These are phyloP conservation scores for Saccharomycopsis guyanensis DNA, from an alignment of 805 yeast genomes.

Conservation along the genomic window DNA sequence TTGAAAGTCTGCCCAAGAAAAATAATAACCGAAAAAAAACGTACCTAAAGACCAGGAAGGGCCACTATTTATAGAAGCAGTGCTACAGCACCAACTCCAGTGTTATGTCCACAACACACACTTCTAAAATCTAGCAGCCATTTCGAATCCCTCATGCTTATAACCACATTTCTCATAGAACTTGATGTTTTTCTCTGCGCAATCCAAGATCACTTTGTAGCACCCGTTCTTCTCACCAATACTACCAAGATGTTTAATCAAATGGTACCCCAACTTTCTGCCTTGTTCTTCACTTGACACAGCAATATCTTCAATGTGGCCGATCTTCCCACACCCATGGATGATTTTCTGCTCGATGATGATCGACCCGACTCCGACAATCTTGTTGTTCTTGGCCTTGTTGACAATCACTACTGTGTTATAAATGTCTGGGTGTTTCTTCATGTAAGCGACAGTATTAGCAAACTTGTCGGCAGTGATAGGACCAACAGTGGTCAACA, in stretches of 20 bases:
- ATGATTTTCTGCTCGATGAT: slow-evolving; percentile 76
- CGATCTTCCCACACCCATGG: slow-evolving; percentile 78
- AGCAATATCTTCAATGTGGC: slow-evolving; percentile 93
- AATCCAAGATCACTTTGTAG: slow-evolving; percentile 85
- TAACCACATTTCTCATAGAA: slow-evolving; percentile 89
- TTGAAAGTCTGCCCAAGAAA: no score
- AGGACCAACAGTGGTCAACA: slow-evolving; percentile 78
- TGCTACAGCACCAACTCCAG: no score
- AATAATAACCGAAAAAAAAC: no score
- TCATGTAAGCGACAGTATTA: slow-evolving; percentile 53
- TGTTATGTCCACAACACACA: no score
- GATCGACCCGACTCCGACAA: slow-evolving; percentile 81
- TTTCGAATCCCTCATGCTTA: slow-evolving; percentile 56
- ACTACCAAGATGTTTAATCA: slow-evolving; percentile 55
- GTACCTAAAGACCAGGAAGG: no score
- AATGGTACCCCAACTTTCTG: slow-evolving; percentile 59
- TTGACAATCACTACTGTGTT: slow-evolving; percentile 63
- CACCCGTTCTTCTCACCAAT: slow-evolving; percentile 59
- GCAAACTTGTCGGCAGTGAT: slow-evolving; percentile 45
- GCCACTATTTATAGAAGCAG: no score
- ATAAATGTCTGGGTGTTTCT: slow-evolving; percentile 41
- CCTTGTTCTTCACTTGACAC: slow-evolving; percentile 75
- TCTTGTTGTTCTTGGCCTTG: slow-evolving; percentile 30
- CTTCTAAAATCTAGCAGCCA: slow-evolving; percentile 48
- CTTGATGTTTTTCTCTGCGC: slow-evolving; percentile 71